phyloP scores from a whole-genome alignment of 257 asterid genomes.

The Scutellaria minor region DNA sequence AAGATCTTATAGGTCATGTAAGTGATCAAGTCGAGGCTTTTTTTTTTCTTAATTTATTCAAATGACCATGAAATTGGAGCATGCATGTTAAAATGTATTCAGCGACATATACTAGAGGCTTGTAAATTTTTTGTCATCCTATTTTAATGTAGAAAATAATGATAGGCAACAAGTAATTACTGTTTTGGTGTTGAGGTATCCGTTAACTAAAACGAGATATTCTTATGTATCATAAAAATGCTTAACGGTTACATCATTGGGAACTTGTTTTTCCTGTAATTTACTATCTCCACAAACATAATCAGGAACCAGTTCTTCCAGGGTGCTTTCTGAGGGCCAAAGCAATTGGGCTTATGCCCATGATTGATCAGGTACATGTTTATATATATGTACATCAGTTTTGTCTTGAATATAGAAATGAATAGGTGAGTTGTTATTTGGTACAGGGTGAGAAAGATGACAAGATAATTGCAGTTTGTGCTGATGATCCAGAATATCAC shows the following conservation, averaged over 20 bases:
- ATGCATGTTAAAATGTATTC: not conserved
- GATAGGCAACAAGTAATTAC: not conserved
- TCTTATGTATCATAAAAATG: not conserved
- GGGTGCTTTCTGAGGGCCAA: slow-evolving; percentile 96
- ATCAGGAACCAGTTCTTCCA: slow-evolving; percentile 92
- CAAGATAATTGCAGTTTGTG: slow-evolving; percentile 97
- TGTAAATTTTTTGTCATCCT: not conserved
- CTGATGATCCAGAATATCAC: slow-evolving; percentile 90
- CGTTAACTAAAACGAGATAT: not conserved
- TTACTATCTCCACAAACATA: slow-evolving; percentile 24
- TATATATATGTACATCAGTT: not conserved
- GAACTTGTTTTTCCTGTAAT: not conserved
- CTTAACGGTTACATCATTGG: not conserved
- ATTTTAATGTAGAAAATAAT: not conserved
- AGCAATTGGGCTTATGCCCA: slow-evolving; percentile 97
- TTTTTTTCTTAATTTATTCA: no score
- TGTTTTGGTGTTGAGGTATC: slow-evolving; percentile 13
- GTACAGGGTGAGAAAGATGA: slow-evolving; percentile 90
- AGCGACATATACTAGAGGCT: no score
- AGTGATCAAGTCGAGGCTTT: no score
- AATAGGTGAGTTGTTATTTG: slow-evolving; percentile 20
- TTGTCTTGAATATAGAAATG: not conserved
- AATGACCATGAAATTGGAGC: not conserved
- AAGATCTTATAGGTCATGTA: no score
- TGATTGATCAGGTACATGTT: slow-evolving; percentile 85